These are phyloP conservation scores for Xerophyta viscosa DNA, from an alignment of 106 monocot genomes.

Conservation along the genomic window DNA sequence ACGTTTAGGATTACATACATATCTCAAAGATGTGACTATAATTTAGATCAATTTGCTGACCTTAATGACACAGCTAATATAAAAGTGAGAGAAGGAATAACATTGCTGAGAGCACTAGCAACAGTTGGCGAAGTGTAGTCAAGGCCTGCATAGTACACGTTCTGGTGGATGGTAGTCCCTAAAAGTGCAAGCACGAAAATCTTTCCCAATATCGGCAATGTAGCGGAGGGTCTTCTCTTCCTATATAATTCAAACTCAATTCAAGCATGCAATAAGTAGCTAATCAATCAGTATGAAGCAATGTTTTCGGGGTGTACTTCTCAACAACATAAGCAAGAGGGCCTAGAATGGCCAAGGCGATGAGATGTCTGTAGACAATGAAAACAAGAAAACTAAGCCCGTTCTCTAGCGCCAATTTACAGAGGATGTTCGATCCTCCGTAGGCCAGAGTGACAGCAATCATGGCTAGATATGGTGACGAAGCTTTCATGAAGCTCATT, in stretches of 20 bases:
- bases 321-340: constrained; percentile 27
- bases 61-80: constrained; percentile 27
- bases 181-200: constrained; percentile 38
- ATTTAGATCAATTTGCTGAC: constrained; percentile 3
- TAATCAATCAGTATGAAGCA: no score
- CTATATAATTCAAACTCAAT: constrained; percentile 12
- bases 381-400: constrained; percentile 41
- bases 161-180: constrained; percentile 39
- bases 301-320: no score
- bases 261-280: no score
- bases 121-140: constrained; percentile 38
- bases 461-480: constrained; percentile 30
- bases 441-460: constrained; percentile 27
- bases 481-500: constrained; percentile 18
- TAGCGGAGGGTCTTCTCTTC: constrained; percentile 18
- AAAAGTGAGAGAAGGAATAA: constrained; percentile 48
- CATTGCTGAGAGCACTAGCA: constrained; percentile 29
- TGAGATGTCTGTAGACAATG: constrained; percentile 39
- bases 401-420: constrained; percentile 43
- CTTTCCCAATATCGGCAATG: constrained; percentile 17
- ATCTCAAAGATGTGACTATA: no score
- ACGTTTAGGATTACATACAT: no score
- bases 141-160: constrained; percentile 38
- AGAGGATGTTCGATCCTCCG: constrained; percentile 31
- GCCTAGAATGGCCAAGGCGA: constrained; percentile 33